Evolutionary conservation across 306 rosid genomes (phyloP).

Genomic region (Betula pendula): DNA sequence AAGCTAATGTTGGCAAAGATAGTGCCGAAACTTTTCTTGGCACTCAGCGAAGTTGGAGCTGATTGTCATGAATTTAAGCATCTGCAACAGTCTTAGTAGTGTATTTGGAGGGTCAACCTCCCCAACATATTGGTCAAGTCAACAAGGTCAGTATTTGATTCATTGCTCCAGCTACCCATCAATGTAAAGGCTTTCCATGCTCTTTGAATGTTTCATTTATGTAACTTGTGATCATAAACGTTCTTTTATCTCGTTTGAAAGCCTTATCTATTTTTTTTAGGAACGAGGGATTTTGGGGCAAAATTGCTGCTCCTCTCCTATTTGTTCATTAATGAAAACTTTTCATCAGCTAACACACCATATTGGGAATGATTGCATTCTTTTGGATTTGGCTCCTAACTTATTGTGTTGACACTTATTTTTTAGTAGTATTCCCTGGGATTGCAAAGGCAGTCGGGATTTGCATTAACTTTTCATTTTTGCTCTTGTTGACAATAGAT

Average conservation of each 20-base stretch:
- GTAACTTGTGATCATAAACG: slow-evolving; percentile 21
- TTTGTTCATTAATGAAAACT: slow-evolving; percentile 21
- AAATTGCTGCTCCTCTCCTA: slow-evolving; percentile 33
- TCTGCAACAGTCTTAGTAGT: slow-evolving; percentile 66
- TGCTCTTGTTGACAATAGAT: slow-evolving; percentile 7
- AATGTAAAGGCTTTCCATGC: slow-evolving; percentile 35
- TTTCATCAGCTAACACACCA: slow-evolving; percentile 28
- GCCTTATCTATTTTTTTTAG: slow-evolving; percentile 37
- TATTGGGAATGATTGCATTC: slow-evolving; percentile 29
- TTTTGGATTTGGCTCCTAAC: slow-evolving; percentile 23
- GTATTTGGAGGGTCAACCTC: slow-evolving; percentile 19
- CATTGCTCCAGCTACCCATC: slow-evolving; percentile 18
- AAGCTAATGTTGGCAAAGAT: slow-evolving; percentile 93
- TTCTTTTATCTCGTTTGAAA: slow-evolving; percentile 24
- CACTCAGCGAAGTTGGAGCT: slow-evolving; percentile 71
- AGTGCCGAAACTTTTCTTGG: slow-evolving; percentile 71
- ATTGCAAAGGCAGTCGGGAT: slow-evolving; percentile 22
- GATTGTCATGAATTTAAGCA: slow-evolving; percentile 82
- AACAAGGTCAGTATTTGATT: slow-evolving; percentile 32
- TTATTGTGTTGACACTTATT: slow-evolving; percentile 1
- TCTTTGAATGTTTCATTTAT: slow-evolving; percentile 21
- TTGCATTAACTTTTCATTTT: slow-evolving; percentile 30
- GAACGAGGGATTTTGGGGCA: slow-evolving; percentile 32
- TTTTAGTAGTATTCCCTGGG: slow-evolving; percentile 12
- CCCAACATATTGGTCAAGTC: slow-evolving; percentile 26